Percentiles rank a stretch among this genome's conserved stretches.
phyloP scores from a whole-genome alignment of 208 protist genomes.

The Trypanosomatidae sp. region DNA sequence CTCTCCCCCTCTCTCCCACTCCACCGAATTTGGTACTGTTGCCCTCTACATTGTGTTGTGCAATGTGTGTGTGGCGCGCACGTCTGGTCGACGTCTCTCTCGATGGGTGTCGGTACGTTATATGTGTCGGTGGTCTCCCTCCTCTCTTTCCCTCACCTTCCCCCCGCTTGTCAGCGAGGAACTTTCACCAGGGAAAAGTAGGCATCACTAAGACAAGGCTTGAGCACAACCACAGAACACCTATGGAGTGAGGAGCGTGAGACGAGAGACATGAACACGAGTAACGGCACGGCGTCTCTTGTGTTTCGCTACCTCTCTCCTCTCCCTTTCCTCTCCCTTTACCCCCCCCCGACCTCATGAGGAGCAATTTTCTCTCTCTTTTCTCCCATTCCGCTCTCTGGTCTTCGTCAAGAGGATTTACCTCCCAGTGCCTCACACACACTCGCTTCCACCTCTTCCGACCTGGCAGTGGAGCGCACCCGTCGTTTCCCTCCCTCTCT shows the following conservation, averaged over 20 bases:
- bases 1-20: not conserved
- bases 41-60: not conserved
- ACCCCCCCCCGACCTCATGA: not conserved
- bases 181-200: not conserved
- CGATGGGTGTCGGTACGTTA: not conserved
- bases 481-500: too few relatives aligned
- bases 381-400: not conserved
- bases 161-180: not conserved
- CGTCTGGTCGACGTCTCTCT: not conserved
- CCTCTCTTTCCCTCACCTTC: not conserved
- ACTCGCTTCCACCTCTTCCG: not conserved
- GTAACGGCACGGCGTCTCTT: not conserved
- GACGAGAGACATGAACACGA: not conserved
- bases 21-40: not conserved
- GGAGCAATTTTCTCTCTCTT: not conserved
- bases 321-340: not conserved
- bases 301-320: not conserved
- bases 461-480: not conserved
- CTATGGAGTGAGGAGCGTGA: not conserved
- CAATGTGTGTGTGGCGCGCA: not conserved
- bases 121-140: not conserved
- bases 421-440: not conserved
- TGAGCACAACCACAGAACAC: not conserved
- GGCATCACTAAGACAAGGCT: not conserved
- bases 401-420: not conserved